Evolutionary conservation across 2,329 filamentous ascomycete species (phyloP).

Genomic region (Knoxdaviesia proteae): DNA sequence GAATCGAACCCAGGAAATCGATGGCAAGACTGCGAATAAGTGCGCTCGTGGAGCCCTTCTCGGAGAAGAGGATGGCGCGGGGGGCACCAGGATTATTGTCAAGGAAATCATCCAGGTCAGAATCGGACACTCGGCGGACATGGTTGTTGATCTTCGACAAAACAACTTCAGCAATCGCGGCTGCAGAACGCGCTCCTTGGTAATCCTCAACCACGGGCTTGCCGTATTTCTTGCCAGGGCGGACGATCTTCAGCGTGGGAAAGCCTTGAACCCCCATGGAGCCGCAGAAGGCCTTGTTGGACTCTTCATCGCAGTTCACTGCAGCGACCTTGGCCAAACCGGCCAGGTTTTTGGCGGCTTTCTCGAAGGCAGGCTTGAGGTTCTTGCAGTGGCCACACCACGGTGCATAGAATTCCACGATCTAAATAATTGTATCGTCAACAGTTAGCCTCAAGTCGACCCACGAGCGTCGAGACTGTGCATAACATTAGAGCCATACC

Average conservation of each 20-base stretch:
- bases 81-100: slow-evolving; percentile 42
- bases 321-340: slow-evolving; percentile 89
- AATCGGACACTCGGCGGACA: slow-evolving; percentile 63
- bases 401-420: slow-evolving; percentile 78
- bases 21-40: slow-evolving; percentile 70
- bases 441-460: background rate
- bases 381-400: slow-evolving; percentile 97
- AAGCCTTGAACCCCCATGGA: slow-evolving; percentile 81
- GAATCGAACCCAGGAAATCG: slow-evolving; percentile 66
- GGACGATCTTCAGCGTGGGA: slow-evolving; percentile 85
- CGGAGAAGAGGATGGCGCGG: slow-evolving; percentile 81
- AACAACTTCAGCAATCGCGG: slow-evolving; percentile 70
- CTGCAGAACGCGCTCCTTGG: slow-evolving; percentile 62
- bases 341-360: slow-evolving; percentile 72
- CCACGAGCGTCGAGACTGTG: background rate
- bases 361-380: slow-evolving; percentile 89
- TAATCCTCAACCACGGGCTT: slow-evolving; percentile 81
- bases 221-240: slow-evolving; percentile 55
- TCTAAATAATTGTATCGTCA: slow-evolving; percentile 15
- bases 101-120: slow-evolving; percentile 58
- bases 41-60: slow-evolving; percentile 75
- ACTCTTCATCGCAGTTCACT: slow-evolving; percentile 83
- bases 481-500: slow-evolving; percentile 28
- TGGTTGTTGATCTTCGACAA: slow-evolving; percentile 80
- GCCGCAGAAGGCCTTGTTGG: slow-evolving; percentile 75